Base-by-base conservation (phyloP, 108 stramenopile genomes). In the Poteriospumella lacustris region DNA sequence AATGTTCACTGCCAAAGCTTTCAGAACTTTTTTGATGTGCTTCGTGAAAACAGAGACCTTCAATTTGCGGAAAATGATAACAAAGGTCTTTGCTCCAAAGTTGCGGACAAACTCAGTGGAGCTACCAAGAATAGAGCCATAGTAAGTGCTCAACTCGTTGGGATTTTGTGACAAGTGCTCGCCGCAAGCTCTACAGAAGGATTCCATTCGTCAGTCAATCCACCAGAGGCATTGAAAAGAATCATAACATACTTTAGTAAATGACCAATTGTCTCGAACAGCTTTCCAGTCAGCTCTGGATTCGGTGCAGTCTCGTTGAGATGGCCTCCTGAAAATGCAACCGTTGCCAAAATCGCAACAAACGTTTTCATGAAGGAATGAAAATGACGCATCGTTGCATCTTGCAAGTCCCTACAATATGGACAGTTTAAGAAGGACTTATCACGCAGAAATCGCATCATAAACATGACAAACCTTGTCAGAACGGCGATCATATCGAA, bases 251-350 rank as follows among this genome's bases (percentile, higher is more conserved):
- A 73, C 70, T 24, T 73, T 44, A 73, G 31, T 19, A 73, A 26
- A 56, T 73, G 33, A 9, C 31, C 26, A n/a, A 73, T 9, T 29
- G n/a, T 33, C 41, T 73, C 70, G 41, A 73, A 73, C 12, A 73
- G 44, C 36, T 73, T 73, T 36, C 12, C 70, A 34, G 70, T 42
- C 3, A 73, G 36, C 60, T 64, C 60, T 64, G 60, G 60, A 64
- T 64, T 64, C 5, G 60, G 60, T 5, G 29, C 24, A 12, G 28
- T 3, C 36, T 19, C 15, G 3, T 31, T 34, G 28, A 34, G 5
- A 64, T 3, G 9, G 36, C 15, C 31, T 12, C 60, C 60, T 12
- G 60, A 64, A 26, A 64, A 34, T 3, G 31, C 60, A 64, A 64
- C 60, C 31, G 28, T 33, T 19, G 15, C 3, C 29, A 64, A 9